These are phyloP conservation scores for Fusarium neocosmosporiellum DNA, from an alignment of 2,329 filamentous ascomycete genomes.

Conservation along the genomic window DNA sequence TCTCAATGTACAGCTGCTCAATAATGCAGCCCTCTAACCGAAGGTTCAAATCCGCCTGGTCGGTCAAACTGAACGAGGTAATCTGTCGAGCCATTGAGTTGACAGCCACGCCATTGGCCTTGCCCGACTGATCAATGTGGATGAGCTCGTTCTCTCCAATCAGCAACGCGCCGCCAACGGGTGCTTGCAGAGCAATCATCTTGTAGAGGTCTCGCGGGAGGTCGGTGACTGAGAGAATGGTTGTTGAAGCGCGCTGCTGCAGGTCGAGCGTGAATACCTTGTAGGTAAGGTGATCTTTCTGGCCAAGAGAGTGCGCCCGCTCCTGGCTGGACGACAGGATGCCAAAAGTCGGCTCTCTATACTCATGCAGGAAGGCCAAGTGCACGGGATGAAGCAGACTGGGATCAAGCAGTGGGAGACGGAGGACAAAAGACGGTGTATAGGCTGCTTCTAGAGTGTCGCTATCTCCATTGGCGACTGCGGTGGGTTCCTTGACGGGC, in stretches of 20 bases:
- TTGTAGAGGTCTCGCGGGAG: conserved; percentile 89
- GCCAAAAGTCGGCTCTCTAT: conserved; percentile 96
- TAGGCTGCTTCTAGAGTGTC: conserved; percentile 73
- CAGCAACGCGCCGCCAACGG: conserved; percentile 88
- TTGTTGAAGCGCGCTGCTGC: conserved; percentile 92
- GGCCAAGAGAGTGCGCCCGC: conserved; percentile 80
- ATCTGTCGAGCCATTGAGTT: conserved; percentile 88
- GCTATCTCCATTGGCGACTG: conserved; percentile 50
- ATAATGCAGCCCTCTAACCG: conserved; percentile 85
- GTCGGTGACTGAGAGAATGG: conserved; percentile 85
- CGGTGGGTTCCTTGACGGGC: conserved; percentile 58
- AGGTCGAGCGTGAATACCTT: conserved; percentile 96
- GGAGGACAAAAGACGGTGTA: conserved; percentile 91
- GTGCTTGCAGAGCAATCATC: conserved; percentile 84
- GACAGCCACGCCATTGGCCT: conserved; percentile 90
- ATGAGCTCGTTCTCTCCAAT: conserved; percentile 91
- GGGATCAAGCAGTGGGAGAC: conserved; percentile 88
- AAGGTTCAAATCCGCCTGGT: conserved; percentile 84
- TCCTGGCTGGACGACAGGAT: conserved; percentile 84
- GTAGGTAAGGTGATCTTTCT: conserved; percentile 88
- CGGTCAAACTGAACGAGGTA: conserved; percentile 85
- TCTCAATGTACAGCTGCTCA: conserved; percentile 79
- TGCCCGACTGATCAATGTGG: conserved; percentile 95
- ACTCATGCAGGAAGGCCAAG: conserved; percentile 94
- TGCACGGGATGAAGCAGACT: conserved; percentile 89